Evolutionary conservation across 2,329 filamentous ascomycete species (phyloP).

Genomic region (Gnomoniopsis smithogilvyi): DNA sequence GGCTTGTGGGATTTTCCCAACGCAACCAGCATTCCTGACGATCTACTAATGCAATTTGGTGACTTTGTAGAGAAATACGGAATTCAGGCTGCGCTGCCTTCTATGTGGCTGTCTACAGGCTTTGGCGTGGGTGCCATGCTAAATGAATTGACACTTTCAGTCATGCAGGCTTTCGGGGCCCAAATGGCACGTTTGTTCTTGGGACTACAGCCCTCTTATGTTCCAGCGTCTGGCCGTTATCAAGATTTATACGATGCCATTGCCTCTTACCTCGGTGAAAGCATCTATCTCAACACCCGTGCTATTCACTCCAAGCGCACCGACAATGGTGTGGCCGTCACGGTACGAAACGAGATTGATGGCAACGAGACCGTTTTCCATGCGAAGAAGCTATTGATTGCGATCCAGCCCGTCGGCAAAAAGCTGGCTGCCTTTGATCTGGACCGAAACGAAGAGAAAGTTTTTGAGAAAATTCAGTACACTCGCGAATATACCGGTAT

Average conservation of each 20-base stretch:
- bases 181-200: constrained; percentile 32
- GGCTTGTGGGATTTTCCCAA: constrained; percentile 40
- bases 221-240: constrained; percentile 33
- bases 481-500: constrained; percentile 31
- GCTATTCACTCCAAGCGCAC: constrained; percentile 30
- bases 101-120: constrained; percentile 36
- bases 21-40: constrained; percentile 39
- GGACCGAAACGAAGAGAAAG: constrained; percentile 25
- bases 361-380: constrained; percentile 26
- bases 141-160: constrained; percentile 39
- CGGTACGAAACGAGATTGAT: constrained; percentile 23
- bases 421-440: constrained; percentile 31
- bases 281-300: constrained; percentile 34
- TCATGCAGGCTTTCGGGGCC: constrained; percentile 38
- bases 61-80: constrained; percentile 46
- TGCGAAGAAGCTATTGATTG: constrained; percentile 32
- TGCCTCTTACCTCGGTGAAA: constrained; percentile 29
- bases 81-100: constrained; percentile 38
- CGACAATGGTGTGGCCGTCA: constrained; percentile 26
- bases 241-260: constrained; percentile 39
- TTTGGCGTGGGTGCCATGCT: constrained; percentile 43
- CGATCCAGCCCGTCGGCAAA: constrained; percentile 30
- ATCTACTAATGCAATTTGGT: constrained; percentile 44
- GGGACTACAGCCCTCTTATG: constrained; percentile 27
- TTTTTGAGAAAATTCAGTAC: constrained; percentile 32